These are phyloP conservation scores for Asterella californica DNA, from an alignment of 225 moss, liverwort and hornwort genomes.

Conservation along the genomic window DNA sequence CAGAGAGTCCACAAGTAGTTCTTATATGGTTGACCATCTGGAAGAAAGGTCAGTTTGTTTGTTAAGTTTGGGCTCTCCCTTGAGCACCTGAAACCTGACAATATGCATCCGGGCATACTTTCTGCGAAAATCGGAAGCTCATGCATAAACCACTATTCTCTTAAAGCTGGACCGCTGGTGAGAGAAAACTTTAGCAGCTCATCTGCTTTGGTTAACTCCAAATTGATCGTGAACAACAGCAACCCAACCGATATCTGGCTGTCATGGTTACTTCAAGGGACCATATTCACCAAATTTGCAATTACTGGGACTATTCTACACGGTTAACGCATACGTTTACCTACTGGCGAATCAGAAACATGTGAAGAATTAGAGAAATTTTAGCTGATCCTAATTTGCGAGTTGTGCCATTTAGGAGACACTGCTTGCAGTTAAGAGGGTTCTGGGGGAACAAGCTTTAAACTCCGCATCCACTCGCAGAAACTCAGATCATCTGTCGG, in stretches of 20 bases:
- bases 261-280: background rate
- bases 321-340: background rate
- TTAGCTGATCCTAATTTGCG: background rate
- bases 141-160: background rate
- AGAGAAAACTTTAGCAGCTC: constrained; percentile 2
- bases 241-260: constrained; percentile 7
- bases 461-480: constrained; percentile 88
- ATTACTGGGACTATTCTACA: constrained; percentile 10
- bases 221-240: constrained; percentile 4
- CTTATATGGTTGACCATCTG: too few species aligned
- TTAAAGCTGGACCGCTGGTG: background rate
- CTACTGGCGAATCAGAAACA: constrained; percentile 2
- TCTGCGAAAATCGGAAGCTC: background rate
- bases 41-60: too few species aligned
- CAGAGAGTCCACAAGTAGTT: too few species aligned
- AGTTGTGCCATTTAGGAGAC: background rate
- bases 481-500: constrained; percentile 92
- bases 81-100: too few species aligned
- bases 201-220: constrained; percentile 5
- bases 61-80: too few species aligned
- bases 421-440: constrained; percentile 29
- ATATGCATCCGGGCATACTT: background rate
- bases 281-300: background rate
- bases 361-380: background rate
- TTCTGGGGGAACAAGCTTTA: constrained; percentile 79